Evolutionary conservation across 1,284 basidiomycete genomes (phyloP).

Genomic region (Sphagnurus paluster): DNA sequence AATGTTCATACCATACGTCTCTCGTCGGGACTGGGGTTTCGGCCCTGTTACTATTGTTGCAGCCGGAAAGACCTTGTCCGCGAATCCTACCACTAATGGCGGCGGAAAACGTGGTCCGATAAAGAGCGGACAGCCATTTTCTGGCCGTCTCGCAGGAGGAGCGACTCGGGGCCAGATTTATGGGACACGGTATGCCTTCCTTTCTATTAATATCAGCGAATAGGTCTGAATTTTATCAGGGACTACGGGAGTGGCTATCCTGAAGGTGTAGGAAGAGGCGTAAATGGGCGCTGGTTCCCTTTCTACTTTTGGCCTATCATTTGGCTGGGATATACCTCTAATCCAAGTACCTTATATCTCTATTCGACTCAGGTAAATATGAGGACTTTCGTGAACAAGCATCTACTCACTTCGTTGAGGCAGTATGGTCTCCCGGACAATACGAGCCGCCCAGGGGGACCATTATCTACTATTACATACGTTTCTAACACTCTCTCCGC

Average conservation of each 20-base stretch:
- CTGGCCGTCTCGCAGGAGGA: slow-evolving; percentile 18
- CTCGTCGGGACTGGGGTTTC: background rate
- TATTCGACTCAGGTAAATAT: slow-evolving; percentile 8
- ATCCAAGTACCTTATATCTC: slow-evolving; percentile 4
- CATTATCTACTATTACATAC: slow-evolving; percentile 5
- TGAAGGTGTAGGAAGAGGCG: slow-evolving; percentile 7
- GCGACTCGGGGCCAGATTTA: slow-evolving; percentile 16
- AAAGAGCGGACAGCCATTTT: slow-evolving; percentile 13
- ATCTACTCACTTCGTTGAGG: background rate
- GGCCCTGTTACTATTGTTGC: background rate
- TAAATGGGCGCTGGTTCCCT: slow-evolving; percentile 12
- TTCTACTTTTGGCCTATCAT: slow-evolving; percentile 19
- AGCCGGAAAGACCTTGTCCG: slow-evolving; percentile 1
- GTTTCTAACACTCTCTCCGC: background rate
- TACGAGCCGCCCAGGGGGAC: slow-evolving; percentile 9
- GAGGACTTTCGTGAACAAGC: background rate
- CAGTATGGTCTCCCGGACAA: slow-evolving; percentile 14
- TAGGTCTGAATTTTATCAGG: slow-evolving; percentile 3
- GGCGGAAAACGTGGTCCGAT: slow-evolving; percentile 15
- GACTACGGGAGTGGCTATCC: slow-evolving; percentile 18
- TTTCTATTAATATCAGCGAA: background rate
- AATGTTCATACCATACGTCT: background rate
- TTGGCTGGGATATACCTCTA: slow-evolving; percentile 4
- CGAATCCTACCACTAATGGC: slow-evolving; percentile 8
- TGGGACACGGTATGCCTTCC: slow-evolving; percentile 15